Evolutionary conservation across 2,329 filamentous ascomycete species (phyloP).

Genomic region (Corinectria fuckeliana): DNA sequence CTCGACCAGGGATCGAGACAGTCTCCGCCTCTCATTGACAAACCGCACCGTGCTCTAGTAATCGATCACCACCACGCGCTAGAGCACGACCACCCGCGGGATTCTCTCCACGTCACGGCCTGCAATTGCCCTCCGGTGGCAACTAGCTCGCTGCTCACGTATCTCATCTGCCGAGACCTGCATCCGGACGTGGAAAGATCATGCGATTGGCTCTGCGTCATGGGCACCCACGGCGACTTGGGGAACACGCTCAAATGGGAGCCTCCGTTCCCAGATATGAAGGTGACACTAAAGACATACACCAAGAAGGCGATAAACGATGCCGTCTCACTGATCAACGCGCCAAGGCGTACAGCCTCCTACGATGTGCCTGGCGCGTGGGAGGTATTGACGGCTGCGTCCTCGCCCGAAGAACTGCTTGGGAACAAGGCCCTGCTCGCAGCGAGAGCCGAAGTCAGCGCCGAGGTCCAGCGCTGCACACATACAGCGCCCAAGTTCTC

Average conservation of each 20-base stretch:
- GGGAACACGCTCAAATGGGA: neutral
- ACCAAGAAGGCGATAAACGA: neutral
- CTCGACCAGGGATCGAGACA: neutral
- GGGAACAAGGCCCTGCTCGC: conserved; percentile 55
- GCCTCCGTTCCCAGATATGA: neutral
- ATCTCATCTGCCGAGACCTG: conserved; percentile 60
- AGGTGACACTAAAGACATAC: neutral
- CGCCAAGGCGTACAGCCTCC: neutral
- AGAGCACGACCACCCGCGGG: conserved; percentile 61
- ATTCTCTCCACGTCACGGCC: conserved; percentile 63
- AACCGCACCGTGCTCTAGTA: neutral
- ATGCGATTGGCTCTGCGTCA: neutral
- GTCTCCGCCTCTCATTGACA: neutral
- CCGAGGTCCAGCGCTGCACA: conserved; percentile 66
- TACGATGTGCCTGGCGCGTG: neutral
- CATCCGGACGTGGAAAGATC: neutral
- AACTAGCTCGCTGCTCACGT: conserved; percentile 69
- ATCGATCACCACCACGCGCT: neutral
- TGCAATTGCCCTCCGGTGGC: conserved; percentile 70
- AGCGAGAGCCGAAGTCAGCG: conserved; percentile 63
- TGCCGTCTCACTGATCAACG: neutral
- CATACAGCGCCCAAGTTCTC: conserved; percentile 70
- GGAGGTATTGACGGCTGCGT: neutral
- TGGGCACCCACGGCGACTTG: neutral
- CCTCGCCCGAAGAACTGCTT: conserved; percentile 47